These are phyloP conservation scores for Coprinopsis cinerea DNA, from an alignment of 768 basidiomycete species.

Conservation along the genomic window DNA sequence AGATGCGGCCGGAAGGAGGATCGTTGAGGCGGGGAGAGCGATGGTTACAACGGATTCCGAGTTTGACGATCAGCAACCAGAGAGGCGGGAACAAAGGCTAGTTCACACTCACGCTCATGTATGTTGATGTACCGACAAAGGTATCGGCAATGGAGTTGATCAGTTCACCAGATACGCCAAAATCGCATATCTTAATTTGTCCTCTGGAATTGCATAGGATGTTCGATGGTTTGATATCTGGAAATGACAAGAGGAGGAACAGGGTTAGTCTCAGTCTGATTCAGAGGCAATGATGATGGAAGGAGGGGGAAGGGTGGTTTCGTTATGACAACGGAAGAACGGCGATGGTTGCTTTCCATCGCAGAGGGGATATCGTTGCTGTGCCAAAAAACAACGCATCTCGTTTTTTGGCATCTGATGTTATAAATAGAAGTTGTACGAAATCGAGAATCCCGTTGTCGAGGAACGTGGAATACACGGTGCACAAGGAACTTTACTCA, in stretches of 20 bases:
- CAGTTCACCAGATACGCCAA: slow-evolving; percentile 97
- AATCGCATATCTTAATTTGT: slow-evolving; percentile 98
- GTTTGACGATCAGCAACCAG: no score
- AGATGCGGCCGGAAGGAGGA: no score
- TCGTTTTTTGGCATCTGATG: neutral
- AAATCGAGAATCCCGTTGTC: no score
- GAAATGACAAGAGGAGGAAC: slow-evolving; percentile 1
- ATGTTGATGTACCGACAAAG: slow-evolving; percentile 97
- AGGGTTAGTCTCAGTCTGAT: neutral
- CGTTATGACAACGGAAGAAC: slow-evolving; percentile 18
- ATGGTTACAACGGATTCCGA: no score
- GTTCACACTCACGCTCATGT: slow-evolving; percentile 97
- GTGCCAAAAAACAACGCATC: neutral
- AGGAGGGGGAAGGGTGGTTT: slow-evolving; percentile 8
- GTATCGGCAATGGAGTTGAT: slow-evolving; percentile 99
- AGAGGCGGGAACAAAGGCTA: no score
- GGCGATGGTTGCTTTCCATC: slow-evolving; percentile 3
- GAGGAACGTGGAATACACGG: no score
- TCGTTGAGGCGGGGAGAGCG: no score
- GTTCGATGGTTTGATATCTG: slow-evolving; percentile 99
- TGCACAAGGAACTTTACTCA: slow-evolving; percentile 36
- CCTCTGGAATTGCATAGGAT: slow-evolving; percentile 92
- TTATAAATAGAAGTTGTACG: neutral
- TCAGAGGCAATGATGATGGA: neutral
- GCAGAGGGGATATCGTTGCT: neutral